Evolutionary conservation across 495 filamentous ascomycete genomes (phyloP).

Genomic region (Usnea hakonensis): DNA sequence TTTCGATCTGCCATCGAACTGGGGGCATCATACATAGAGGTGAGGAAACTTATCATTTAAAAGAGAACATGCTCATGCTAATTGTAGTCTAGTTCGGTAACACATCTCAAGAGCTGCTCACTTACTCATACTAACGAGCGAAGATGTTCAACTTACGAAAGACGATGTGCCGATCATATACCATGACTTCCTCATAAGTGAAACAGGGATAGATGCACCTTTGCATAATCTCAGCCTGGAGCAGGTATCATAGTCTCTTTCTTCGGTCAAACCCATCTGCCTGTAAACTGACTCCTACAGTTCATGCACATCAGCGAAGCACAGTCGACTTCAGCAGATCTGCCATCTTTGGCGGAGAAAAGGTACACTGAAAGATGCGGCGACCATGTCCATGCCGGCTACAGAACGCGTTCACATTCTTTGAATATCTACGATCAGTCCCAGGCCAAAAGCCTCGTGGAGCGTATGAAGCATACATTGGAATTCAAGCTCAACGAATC

Average conservation of each 20-base stretch:
- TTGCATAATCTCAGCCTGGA: conserved; percentile 31
- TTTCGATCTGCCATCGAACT: neutral
- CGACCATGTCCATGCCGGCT: neutral
- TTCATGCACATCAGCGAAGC: neutral
- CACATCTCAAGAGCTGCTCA: neutral
- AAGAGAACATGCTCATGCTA: neutral
- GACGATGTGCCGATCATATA: conserved; percentile 33
- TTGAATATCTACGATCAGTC: conserved; percentile 10
- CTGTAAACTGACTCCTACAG: neutral
- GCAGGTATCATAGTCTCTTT: conserved; percentile 25
- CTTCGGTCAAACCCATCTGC: neutral
- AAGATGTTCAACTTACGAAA: conserved; percentile 34
- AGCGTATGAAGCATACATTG: conserved; percentile 35
- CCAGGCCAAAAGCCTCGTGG: conserved; percentile 16
- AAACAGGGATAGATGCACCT: conserved; percentile 28
- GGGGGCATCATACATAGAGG: neutral
- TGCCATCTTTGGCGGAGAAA: neutral
- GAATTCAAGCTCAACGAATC: conserved; percentile 33
- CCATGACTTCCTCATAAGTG: conserved; percentile 34
- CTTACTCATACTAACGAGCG: neutral
- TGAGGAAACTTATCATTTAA: neutral
- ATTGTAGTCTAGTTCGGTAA: neutral
- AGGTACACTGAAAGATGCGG: neutral
- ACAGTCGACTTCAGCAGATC: neutral
- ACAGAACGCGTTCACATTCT: conserved; percentile 3